A percentile compares a stretch with the other conserved stretches of the same genome.
Conservation (phyloP, 2,329 filamentous ascomycete species). For the Fusarium subtropicale region DNA sequence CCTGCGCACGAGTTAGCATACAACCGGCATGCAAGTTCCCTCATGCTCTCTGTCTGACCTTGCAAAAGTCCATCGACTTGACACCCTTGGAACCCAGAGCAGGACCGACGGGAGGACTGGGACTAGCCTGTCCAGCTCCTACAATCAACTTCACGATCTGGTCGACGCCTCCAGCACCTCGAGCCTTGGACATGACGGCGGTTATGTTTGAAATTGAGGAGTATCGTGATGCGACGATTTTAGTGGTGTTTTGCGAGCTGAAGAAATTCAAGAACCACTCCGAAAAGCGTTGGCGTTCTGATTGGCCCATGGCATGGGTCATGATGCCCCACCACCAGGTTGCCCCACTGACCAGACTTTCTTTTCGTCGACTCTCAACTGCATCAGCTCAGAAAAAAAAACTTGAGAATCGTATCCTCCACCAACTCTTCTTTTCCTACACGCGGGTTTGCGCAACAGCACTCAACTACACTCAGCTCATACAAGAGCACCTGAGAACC, state of each 20-base stretch:
- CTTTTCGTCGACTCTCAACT: slow-evolving; percentile 8
- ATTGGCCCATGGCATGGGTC: slow-evolving; percentile 40
- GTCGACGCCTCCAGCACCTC: slow-evolving; percentile 61
- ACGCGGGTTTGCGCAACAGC: too few relatives aligned
- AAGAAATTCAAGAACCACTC: slow-evolving; percentile 46
- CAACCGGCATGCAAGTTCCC: not conserved
- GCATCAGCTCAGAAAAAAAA: not conserved
- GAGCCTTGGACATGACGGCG: slow-evolving; percentile 64
- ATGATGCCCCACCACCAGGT: slow-evolving; percentile 26
- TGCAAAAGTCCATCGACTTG: slow-evolving; percentile 99
- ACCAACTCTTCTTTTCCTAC: not conserved
- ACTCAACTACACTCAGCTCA: too few relatives aligned
- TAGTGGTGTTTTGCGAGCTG: slow-evolving; percentile 34
- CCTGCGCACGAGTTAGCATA: slow-evolving; percentile 64
- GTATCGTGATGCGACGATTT: slow-evolving; percentile 17
- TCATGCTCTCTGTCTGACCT: slow-evolving; percentile 66
- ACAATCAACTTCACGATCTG: slow-evolving; percentile 97
- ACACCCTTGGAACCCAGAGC: slow-evolving; percentile 97
- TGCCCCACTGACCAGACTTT: slow-evolving; percentile 33
- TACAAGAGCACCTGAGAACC: too few relatives aligned
- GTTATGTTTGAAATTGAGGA: slow-evolving; percentile 25
- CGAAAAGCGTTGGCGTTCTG: slow-evolving; percentile 18
- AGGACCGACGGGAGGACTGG: slow-evolving; percentile 94
- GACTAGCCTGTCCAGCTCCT: slow-evolving; percentile 92
- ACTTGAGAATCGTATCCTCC: not conserved